Conservation (phyloP, 441 rosid species). For the Eutrema salsugineum region DNA sequence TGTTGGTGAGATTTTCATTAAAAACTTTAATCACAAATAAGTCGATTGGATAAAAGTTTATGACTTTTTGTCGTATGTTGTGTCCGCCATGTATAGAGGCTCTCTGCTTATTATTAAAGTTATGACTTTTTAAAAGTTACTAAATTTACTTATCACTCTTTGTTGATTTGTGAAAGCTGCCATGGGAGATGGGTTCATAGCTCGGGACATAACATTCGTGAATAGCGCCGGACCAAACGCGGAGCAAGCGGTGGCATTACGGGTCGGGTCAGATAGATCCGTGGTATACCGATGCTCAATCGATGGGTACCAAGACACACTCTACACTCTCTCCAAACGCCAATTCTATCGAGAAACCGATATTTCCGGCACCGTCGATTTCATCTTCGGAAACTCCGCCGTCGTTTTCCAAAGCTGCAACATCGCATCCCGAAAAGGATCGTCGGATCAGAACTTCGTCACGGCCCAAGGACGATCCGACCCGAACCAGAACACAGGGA, state of each 20-base stretch:
- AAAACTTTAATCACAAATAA: no score
- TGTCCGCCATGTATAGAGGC: no score
- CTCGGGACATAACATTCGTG: constrained; percentile 40
- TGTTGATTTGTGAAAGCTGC: constrained; percentile 22
- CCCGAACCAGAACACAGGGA: constrained; percentile 39
- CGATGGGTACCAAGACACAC: constrained; percentile 39
- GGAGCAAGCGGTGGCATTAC: constrained; percentile 45
- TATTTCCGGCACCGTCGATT: constrained; percentile 35
- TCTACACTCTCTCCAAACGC: constrained; percentile 40
- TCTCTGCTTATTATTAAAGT: no score
- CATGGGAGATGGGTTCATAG: constrained; percentile 43
- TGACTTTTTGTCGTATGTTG: no score
- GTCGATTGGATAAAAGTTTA: no score
- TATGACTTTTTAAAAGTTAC: neutral
- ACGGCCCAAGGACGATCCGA: constrained; percentile 39
- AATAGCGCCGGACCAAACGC: constrained; percentile 39
- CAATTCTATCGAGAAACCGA: constrained; percentile 40
- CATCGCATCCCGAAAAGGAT: constrained; percentile 31
- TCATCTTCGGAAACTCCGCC: constrained; percentile 40
- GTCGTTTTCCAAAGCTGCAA: constrained; percentile 39
- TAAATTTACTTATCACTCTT: neutral
- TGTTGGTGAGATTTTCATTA: constrained; percentile 30
- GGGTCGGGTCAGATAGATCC: constrained; percentile 35
- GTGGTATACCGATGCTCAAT: constrained; percentile 38
- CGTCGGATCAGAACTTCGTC: constrained; percentile 11